Base-by-base conservation (phyloP, 1,139 yeast genomes). In the Geotrichum australiense region DNA sequence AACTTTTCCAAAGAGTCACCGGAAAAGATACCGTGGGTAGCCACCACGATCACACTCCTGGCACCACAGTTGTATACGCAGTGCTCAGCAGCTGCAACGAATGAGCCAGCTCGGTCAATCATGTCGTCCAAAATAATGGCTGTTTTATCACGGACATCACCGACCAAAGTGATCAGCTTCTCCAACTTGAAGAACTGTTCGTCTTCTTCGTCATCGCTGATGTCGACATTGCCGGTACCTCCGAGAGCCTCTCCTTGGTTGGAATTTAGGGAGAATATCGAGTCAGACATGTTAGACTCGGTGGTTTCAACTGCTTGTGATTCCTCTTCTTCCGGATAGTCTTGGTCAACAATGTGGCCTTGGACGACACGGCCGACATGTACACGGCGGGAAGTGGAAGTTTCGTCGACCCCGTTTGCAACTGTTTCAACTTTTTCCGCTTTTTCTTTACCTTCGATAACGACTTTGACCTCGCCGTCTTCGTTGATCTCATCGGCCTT, bases 61-160 rank as follows among this genome's bases (percentile, higher is more conserved):
- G 98, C 98, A 46, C 97, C 97, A 67, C 98, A 89, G 64, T 87
- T 87, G 63, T 85, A 70, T 54, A 93, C 76, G 61, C 94, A 78
- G 65, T 91, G 98, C 65, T 93, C 97, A 21, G 98, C 98, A 36
- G 98, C 98, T 31, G 96, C 91, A 52, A 93, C 82, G 60, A 87
- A 89, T 11, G 94, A 79, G 49, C 81, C 81, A 35, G 96, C 96
- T 60, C 93, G 84, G 59, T 91, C 98, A 54, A 93, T 81, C 93
- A 91, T 85, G 61, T 93, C 98, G 64, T 93, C 98, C 50, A 93
- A 71, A 46, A 93, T 84, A 53, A 93, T 84, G 21, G 97, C 97
- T 4, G 94, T 84, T 62, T 83, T 84, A 54, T 78, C 81, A 51
- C 81, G 78, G 37, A 93, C 99, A 59, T 91, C 94, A 50, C 99